Base-by-base conservation (phyloP, 1,139 yeast species). In the Blastobotrys raffinosifermentans region DNA sequence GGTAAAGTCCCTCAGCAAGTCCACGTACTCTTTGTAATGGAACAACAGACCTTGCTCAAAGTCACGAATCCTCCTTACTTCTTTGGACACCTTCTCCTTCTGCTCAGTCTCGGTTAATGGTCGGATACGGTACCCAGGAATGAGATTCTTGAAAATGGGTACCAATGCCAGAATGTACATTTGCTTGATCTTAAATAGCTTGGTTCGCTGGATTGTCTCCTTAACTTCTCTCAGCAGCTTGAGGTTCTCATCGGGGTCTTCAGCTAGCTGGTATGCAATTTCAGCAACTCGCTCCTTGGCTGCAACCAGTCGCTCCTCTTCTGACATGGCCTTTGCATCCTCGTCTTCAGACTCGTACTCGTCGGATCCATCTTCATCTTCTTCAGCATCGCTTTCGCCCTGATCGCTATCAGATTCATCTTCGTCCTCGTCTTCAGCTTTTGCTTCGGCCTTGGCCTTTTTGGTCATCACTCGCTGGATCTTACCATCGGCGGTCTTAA, bases 231-330 rank as follows among this genome's bases (percentile, higher is more conserved):
- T 72, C 18, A 91, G 66, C 34, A 79, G 70, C 4, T 73, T 60
- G 10, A 81, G 69, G 55, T 89, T 76, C 53, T 85, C 95, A 57
- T 91, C 97, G 1, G 98, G 96, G 44, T 86, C 87, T 58, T 89
- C 95, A 53, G 79, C 77, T 29, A 91, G 63, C 37, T 72, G 73
- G 22, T 84, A 84, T 1, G 94, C 96, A 36, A 81, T 61, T 11
- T 74, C 80, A 0, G 97, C 96, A 22, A 91, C 74, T 43, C 81
- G 85, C 61, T 87, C 97, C 51, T 87, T 85, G 6, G 71, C 64
- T 11, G 66, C 67, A 13, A 25, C 7, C 15, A 25, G 13, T 4
- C 69, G 70, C 34, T 73, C 72, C 11, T 64, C 66, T 15, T 68
- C 75, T 17, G 60, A 64, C 26, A 64, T 66, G 32, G 64, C 72